These are phyloP conservation scores for Coemansia erecta DNA, from an alignment of 192 early-diverging fungal genomes.

Conservation along the genomic window DNA sequence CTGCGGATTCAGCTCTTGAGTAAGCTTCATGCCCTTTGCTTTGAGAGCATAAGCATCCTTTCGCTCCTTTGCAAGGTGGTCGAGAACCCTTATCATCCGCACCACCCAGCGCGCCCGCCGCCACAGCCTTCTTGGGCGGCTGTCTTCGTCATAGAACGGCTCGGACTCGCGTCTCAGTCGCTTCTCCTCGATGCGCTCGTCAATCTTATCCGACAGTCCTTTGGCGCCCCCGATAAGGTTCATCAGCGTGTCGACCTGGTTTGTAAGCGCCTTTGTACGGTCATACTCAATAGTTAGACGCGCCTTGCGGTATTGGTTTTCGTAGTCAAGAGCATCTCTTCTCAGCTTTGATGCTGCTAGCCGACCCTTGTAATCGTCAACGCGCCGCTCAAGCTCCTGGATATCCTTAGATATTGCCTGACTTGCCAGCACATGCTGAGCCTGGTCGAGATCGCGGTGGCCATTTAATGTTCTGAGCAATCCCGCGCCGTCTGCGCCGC, in stretches of 20 bases:
- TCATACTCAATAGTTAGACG: slow-evolving; percentile 20
- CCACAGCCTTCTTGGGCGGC: slow-evolving; percentile 20
- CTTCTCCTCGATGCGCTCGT: slow-evolving; percentile 6
- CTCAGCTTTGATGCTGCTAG: slow-evolving; percentile 4
- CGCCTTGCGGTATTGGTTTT: slow-evolving; percentile 27
- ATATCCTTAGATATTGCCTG: too few species aligned
- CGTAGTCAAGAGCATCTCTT: slow-evolving; percentile 6
- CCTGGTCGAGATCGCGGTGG: too few species aligned
- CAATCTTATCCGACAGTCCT: slow-evolving; percentile 25
- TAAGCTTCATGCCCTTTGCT: slow-evolving; percentile 8
- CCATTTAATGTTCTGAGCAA: too few species aligned
- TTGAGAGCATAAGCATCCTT: slow-evolving; percentile 23
- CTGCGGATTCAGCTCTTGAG: neutral
- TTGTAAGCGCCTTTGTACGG: slow-evolving; percentile 13
- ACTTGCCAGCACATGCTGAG: too few species aligned
- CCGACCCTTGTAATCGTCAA: neutral
- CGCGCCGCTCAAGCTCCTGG: neutral
- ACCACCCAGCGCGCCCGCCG: slow-evolving; percentile 29
- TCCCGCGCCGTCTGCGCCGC: neutral
- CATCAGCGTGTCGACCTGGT: slow-evolving; percentile 25
- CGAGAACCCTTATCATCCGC: slow-evolving; percentile 10
- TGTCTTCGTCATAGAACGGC: neutral
- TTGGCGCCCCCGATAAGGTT: slow-evolving; percentile 32
- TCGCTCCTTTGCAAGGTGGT: slow-evolving; percentile 3
- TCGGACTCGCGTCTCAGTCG: neutral